Conservation (phyloP, 768 basidiomycete species). For the Suillus placidus region DNA sequence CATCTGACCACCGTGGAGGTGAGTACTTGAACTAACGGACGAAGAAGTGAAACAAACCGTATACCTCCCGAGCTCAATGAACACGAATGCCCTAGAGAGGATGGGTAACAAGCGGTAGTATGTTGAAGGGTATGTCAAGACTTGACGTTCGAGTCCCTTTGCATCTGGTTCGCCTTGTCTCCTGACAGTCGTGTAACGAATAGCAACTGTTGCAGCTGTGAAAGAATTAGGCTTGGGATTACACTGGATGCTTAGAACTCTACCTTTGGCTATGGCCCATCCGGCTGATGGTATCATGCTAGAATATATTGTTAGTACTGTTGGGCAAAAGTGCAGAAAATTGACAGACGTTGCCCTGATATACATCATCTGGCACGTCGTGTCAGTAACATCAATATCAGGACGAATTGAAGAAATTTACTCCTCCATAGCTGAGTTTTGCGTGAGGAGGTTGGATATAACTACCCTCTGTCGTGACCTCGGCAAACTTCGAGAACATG, state of each 20-base stretch:
- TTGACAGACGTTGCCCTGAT: conserved; percentile 59
- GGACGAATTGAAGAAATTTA: conserved; percentile 36
- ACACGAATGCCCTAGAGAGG: conserved; percentile 69
- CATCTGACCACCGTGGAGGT: conserved; percentile 35
- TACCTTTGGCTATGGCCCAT: conserved; percentile 69
- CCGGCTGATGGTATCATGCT: conserved; percentile 70
- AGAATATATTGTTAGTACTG: neutral
- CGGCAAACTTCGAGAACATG: conserved; percentile 77
- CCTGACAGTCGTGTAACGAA: conserved; percentile 73
- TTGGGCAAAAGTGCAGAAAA: neutral
- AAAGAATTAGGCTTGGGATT: neutral
- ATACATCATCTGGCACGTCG: conserved; percentile 61
- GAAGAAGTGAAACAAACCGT: conserved; percentile 43
- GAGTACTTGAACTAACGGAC: neutral
- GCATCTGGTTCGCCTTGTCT: conserved; percentile 60
- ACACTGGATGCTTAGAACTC: neutral
- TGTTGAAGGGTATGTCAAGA: conserved; percentile 72
- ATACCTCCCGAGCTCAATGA: conserved; percentile 61
- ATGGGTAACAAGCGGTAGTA: conserved; percentile 74
- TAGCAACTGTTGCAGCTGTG: conserved; percentile 60
- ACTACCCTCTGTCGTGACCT: conserved; percentile 62
- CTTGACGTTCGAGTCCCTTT: conserved; percentile 62
- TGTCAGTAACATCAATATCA: neutral
- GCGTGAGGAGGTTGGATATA: conserved; percentile 72
- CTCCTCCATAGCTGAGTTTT: conserved; percentile 76